phyloP scores from a whole-genome alignment of 768 basidiomycete genomes.

The Tylopilus plumbeoviolaceoides region DNA sequence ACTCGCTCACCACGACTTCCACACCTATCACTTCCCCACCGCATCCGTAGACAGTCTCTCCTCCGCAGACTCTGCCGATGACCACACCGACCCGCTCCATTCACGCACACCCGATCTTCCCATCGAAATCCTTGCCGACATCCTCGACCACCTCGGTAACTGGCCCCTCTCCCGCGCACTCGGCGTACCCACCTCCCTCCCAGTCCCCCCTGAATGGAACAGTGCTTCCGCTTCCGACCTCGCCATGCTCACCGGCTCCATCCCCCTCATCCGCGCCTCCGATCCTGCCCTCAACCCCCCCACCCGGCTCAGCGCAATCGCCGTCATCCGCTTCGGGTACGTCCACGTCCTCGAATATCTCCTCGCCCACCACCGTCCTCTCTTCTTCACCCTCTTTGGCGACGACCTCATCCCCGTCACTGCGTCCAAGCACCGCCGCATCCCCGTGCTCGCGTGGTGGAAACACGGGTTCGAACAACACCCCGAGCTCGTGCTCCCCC shows the following conservation, averaged over 20 bases:
- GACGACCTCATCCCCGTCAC: constrained; percentile 70
- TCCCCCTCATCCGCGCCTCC: constrained; percentile 57
- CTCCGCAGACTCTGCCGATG: constrained; percentile 18
- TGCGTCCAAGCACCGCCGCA: constrained; percentile 73
- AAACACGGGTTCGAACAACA: constrained; percentile 59
- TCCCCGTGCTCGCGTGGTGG: constrained; percentile 78
- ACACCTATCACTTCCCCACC: constrained; percentile 59
- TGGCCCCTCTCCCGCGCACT: constrained; percentile 84
- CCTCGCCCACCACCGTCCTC: constrained; percentile 56
- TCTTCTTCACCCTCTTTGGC: constrained; percentile 63
- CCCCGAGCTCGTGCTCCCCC: constrained; percentile 55
- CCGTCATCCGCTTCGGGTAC: constrained; percentile 70
- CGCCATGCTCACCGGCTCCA: constrained; percentile 63
- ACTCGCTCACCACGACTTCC: constrained; percentile 70
- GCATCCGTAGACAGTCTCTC: constrained; percentile 29
- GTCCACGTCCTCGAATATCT: constrained; percentile 73
- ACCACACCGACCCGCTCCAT: constrained; percentile 25
- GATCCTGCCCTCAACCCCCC: constrained; percentile 55
- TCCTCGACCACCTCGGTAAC: constrained; percentile 74
- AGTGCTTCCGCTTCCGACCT: constrained; percentile 66
- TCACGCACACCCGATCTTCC: constrained; percentile 59
- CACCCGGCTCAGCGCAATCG: constrained; percentile 63
- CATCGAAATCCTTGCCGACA: constrained; percentile 70
- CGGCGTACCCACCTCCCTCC: constrained; percentile 64
- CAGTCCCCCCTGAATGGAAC: constrained; percentile 66